A percentile compares a stretch with the other conserved stretches of the same genome.
Conservation (phyloP, 1,284 basidiomycete species). For the Mycena sp. region DNA sequence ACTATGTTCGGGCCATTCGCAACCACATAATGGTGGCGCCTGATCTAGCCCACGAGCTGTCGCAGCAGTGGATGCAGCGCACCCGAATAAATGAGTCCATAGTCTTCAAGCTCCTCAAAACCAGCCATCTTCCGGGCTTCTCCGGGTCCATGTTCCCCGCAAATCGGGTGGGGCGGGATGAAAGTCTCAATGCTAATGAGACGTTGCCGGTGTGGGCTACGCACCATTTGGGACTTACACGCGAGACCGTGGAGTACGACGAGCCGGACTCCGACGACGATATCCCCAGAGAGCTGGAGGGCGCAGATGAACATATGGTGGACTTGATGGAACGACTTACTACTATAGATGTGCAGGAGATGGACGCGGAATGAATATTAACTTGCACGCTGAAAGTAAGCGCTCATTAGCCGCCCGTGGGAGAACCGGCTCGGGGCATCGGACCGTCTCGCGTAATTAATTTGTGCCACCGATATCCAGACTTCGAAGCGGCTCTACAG, state of each 20-base stretch:
- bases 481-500: not conserved
- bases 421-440: not conserved
- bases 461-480: not conserved
- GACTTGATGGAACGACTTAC: not conserved
- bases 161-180: not conserved
- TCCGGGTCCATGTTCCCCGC: not conserved
- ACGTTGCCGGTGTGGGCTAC: no score
- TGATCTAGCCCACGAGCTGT: not conserved
- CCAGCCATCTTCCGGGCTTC: not conserved
- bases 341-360: not conserved
- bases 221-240: not conserved
- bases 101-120: not conserved
- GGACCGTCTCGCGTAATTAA: not conserved
- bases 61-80: not conserved
- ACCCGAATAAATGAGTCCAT: not conserved
- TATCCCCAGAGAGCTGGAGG: not conserved
- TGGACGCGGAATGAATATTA: not conserved
- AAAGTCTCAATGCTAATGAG: no score
- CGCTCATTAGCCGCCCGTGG: not conserved
- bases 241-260: not conserved
- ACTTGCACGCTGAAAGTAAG: no score
- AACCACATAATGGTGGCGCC: not conserved
- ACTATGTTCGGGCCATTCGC: conserved; percentile 1
- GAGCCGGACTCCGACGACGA: not conserved
- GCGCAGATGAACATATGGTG: not conserved